These are phyloP conservation scores for Cucumis hystrix DNA, from an alignment of 306 rosid genomes.

Conservation along the genomic window DNA sequence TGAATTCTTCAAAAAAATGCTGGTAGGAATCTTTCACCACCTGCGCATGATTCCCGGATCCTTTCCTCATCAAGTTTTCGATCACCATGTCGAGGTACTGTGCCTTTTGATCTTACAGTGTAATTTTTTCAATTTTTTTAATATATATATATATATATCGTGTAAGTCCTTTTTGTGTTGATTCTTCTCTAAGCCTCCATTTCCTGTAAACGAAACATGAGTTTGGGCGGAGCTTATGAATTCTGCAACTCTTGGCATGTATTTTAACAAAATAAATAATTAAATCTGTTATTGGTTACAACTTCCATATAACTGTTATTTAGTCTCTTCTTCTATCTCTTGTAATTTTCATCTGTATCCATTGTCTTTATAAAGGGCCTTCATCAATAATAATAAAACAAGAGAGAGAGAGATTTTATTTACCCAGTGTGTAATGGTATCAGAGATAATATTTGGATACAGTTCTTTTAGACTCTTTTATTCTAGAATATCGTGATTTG, in stretches of 20 bases:
- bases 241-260: background rate
- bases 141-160: background rate
- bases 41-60: slow-evolving; percentile 11
- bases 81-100: slow-evolving; percentile 40
- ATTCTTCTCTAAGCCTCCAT: background rate
- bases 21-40: slow-evolving; percentile 5
- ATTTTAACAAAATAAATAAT: too few relatives aligned
- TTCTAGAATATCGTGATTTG: background rate
- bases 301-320: too few relatives aligned
- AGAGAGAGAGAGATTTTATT: too few relatives aligned
- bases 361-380: too few relatives aligned
- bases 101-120: background rate
- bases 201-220: background rate
- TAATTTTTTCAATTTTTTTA: background rate
- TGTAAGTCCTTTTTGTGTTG: background rate
- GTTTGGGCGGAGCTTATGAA: background rate
- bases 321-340: too few relatives aligned
- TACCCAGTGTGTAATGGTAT: too few relatives aligned
- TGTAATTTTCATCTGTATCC: too few relatives aligned
- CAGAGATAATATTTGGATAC: background rate
- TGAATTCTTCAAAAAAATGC: slow-evolving; percentile 26
- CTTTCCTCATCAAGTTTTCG: slow-evolving; percentile 11
- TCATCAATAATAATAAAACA: too few relatives aligned
- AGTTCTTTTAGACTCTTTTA: background rate
- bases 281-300: too few relatives aligned